Conservation (phyloP, 768 basidiomycete species). For the Erythrobasidium yunnanense region DNA sequence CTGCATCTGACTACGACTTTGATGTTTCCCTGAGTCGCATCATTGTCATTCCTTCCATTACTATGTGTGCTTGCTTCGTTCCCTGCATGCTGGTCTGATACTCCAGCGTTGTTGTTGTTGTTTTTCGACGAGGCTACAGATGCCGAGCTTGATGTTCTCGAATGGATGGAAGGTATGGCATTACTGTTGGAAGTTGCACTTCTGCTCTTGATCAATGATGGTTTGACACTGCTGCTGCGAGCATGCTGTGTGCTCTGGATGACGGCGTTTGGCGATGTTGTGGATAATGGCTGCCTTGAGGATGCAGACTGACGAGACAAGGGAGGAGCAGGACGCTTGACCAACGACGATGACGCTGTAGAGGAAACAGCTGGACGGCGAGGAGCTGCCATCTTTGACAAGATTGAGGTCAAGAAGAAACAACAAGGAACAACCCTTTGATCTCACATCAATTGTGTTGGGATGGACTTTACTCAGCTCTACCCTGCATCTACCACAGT, state of each 20-base stretch:
- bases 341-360: neutral
- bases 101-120: neutral
- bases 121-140: neutral
- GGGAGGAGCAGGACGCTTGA: neutral
- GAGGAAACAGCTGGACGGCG: neutral
- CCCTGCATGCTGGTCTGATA: neutral
- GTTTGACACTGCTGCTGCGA: neutral
- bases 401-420: neutral
- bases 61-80: neutral
- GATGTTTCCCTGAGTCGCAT: slow-evolving; percentile 51
- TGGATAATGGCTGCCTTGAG: neutral
- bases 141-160: neutral
- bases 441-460: neutral
- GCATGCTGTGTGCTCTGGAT: neutral
- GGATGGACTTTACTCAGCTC: slow-evolving; percentile 24
- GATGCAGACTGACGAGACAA: neutral
- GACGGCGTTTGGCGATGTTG: neutral
- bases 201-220: no score
- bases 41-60: neutral
- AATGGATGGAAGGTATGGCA: neutral
- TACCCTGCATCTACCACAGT: slow-evolving; percentile 3
- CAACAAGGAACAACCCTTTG: neutral
- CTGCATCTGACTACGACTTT: slow-evolving; percentile 86
- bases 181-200: neutral
- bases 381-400: neutral